These are phyloP conservation scores for Pseudogymnoascus sp. DNA, from an alignment of 2,329 filamentous ascomycete genomes.

Conservation along the genomic window DNA sequence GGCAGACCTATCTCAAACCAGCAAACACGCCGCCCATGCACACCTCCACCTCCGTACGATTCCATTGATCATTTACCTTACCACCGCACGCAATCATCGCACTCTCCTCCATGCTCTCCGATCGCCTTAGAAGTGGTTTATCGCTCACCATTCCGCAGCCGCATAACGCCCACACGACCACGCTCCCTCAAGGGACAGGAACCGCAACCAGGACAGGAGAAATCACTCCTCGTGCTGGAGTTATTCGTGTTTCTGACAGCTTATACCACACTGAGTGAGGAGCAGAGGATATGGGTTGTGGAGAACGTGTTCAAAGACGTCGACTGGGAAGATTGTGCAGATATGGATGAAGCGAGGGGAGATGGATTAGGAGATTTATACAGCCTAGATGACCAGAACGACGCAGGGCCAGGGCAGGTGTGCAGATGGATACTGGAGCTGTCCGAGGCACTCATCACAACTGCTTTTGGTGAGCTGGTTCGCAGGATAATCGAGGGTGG, in stretches of 20 bases:
- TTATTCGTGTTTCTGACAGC: background rate
- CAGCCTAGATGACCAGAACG: background rate
- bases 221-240: background rate
- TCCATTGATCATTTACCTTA: background rate
- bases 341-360: background rate
- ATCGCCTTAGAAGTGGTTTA: background rate
- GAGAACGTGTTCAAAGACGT: background rate
- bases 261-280: background rate
- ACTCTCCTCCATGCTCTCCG: background rate
- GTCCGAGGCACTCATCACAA: background rate
- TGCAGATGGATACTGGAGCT: background rate
- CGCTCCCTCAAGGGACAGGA: background rate
- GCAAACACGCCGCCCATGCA: background rate
- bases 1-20: background rate
- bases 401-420: background rate
- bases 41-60: background rate
- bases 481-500: background rate
- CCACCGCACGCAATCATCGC: background rate
- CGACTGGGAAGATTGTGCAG: background rate
- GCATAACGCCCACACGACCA: background rate
- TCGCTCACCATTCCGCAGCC: background rate
- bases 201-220: background rate
- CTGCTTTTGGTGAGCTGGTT: background rate
- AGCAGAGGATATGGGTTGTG: background rate
- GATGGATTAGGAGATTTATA: background rate